Conservation (phyloP, 352 stramenopile species). For the Phytopythium boreale region DNA sequence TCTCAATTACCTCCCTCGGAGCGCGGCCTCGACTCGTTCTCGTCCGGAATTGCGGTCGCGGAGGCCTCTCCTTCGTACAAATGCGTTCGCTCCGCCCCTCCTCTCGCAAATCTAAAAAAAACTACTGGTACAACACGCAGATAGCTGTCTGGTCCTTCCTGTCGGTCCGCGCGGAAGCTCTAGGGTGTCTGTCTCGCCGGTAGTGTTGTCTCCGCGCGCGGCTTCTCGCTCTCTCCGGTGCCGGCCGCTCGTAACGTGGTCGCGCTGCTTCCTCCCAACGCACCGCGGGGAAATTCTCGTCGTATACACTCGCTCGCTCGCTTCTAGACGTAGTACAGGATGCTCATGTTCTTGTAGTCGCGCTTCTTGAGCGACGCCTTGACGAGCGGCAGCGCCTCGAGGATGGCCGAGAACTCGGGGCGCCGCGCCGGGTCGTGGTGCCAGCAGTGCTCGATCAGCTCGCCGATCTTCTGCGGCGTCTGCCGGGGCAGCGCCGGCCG, state of each 20-base stretch:
- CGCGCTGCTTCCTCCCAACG: conserved; percentile 1
- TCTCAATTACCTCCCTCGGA: not conserved
- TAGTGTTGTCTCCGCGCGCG: not conserved
- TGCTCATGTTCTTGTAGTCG: conserved; percentile 85
- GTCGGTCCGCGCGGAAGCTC: not conserved
- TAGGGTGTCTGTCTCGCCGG: not conserved
- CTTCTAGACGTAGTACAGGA: conserved; percentile 27
- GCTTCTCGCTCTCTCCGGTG: not conserved
- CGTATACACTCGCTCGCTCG: not conserved
- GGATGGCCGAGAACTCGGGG: conserved; percentile 70
- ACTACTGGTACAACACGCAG: conserved; percentile 9
- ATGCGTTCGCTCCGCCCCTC: not conserved
- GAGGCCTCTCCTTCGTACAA: not conserved
- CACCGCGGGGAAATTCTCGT: not conserved
- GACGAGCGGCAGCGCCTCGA: conserved; percentile 77
- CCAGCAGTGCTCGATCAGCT: conserved; percentile 84
- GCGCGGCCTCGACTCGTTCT: not conserved
- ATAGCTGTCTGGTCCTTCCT: not conserved
- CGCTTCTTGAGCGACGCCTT: conserved; percentile 81
- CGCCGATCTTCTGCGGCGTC: conserved; percentile 75
- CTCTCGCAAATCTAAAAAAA: not conserved
- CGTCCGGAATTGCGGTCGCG: not conserved
- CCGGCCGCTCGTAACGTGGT: not conserved
- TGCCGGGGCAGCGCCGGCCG: conserved; percentile 81
- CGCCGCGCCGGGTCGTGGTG: conserved; percentile 73